phyloP scores from a whole-genome alignment of 2,329 filamentous ascomycete genomes.

The Aspergillus sp. region DNA sequence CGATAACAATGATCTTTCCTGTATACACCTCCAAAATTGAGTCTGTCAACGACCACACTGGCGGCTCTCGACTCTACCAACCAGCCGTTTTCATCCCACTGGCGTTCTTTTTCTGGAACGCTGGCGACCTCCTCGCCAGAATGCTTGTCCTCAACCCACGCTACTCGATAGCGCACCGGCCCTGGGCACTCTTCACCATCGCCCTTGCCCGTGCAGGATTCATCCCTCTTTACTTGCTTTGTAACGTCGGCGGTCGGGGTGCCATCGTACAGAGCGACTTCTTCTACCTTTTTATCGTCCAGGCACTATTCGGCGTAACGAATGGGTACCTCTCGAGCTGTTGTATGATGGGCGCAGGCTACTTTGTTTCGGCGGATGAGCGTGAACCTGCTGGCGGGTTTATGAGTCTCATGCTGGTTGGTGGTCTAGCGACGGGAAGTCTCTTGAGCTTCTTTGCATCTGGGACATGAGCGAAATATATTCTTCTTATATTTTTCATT shows the following conservation, averaged over 20 bases:
- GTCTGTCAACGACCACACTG: constrained; percentile 44
- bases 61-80: constrained; percentile 58
- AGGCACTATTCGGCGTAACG: constrained; percentile 77
- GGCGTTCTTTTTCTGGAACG: constrained; percentile 90
- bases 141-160: constrained; percentile 62
- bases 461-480: constrained; percentile 17
- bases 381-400: constrained; percentile 87
- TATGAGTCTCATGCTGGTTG: constrained; percentile 88
- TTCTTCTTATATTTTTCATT: not conserved
- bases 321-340: constrained; percentile 85
- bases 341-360: constrained; percentile 86
- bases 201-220: constrained; percentile 67
- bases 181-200: constrained; percentile 66
- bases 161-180: constrained; percentile 60
- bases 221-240: constrained; percentile 83
- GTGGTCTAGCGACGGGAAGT: constrained; percentile 80
- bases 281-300: constrained; percentile 84
- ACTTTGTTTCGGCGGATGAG: constrained; percentile 80
- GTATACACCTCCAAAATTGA: constrained; percentile 77
- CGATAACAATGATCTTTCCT: constrained; percentile 89
- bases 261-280: constrained; percentile 74
- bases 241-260: constrained; percentile 78
- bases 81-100: constrained; percentile 83
- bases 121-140: constrained; percentile 79
- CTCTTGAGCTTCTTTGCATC: constrained; percentile 79